Evolutionary conservation across 1,284 basidiomycete genomes (phyloP).

Genomic region (Sporisorium graminicola): DNA sequence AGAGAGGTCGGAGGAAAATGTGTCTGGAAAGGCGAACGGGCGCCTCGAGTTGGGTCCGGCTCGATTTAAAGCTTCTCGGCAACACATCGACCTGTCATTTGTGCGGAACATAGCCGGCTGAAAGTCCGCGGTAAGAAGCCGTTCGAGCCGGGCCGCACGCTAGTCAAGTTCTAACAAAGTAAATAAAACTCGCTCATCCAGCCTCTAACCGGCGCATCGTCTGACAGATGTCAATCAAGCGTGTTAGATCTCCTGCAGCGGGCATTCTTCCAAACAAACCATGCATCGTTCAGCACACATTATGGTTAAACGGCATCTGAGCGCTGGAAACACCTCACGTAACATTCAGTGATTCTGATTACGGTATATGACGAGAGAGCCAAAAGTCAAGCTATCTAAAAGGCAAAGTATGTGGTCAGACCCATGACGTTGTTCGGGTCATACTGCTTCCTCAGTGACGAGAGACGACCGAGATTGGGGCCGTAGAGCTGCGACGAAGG

Average conservation of each 20-base stretch:
- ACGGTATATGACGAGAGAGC: neutral
- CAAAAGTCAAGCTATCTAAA: slow-evolving; percentile 6
- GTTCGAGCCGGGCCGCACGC: too few species aligned
- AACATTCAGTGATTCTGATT: too few species aligned
- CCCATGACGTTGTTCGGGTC: slow-evolving; percentile 57
- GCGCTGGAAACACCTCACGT: neutral
- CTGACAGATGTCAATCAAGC: neutral
- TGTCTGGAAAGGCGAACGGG: neutral
- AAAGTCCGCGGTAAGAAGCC: slow-evolving; percentile 28
- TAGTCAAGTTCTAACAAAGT: too few species aligned
- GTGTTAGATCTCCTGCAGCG: neutral
- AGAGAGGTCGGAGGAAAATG: neutral
- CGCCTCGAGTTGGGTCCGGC: neutral
- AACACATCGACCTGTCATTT: neutral
- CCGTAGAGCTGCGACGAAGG: slow-evolving; percentile 38
- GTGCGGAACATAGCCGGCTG: slow-evolving; percentile 20
- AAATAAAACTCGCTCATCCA: too few species aligned
- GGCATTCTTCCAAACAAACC: neutral
- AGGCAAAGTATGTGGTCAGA: slow-evolving; percentile 57
- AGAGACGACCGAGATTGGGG: slow-evolving; percentile 44
- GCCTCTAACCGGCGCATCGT: neutral
- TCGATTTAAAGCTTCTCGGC: slow-evolving; percentile 22
- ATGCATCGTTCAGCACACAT: too few species aligned
- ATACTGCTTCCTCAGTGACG: slow-evolving; percentile 32
- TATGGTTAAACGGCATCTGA: too few species aligned